Base-by-base conservation (phyloP, 805 yeast species). In the Sugiyamaella mastotermitis region DNA sequence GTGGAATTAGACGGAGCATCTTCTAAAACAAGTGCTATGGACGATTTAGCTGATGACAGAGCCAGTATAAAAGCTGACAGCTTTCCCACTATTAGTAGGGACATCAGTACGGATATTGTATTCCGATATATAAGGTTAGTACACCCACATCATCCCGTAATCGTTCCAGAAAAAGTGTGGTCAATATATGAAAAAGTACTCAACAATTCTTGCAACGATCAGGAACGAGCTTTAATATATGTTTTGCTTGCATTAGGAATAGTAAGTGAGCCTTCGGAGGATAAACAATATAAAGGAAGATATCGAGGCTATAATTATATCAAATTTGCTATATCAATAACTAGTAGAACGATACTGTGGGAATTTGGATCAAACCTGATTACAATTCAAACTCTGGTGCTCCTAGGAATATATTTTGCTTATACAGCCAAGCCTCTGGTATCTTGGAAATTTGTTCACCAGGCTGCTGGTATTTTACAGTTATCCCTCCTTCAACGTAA, bases 361-460 rank as follows among this genome's bases (percentile, higher is more conserved):
- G 43, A 40, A 13, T 35, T 40, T 14, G 43, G 43, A 3, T 17
- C 9, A 10, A 30, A 40, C 17, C n/a, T 15, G 3, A 25, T 28
- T 9, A n/a, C 35, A 3, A 35, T 29, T 4, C 43, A 40, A 25
- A 33, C 33, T 3, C 33, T 24, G 18, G 31, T 37, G 2, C 31
- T 36, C 18, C 16, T 31, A 7, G 29, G 38, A 6, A 18, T 41
- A 5, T 41, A 41, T 40, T 37, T 37, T 29, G 45, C 45, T 3
- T 41, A 41, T 27, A 19, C 23, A 2, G 45, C 37, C 7, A 19
- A 26, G 9, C 45, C 45, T 10, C 31, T 41, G 20, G 13, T 31
- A 9, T 28, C 37, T 15, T 41, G 45, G 45, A 20, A 24, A 13
- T 21, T 35, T 17, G 35, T 41, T 13, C 35, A 31, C 21, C 20